These are phyloP conservation scores for Annulohypoxylon stygium DNA, from an alignment of 495 filamentous ascomycete genomes.

Conservation along the genomic window DNA sequence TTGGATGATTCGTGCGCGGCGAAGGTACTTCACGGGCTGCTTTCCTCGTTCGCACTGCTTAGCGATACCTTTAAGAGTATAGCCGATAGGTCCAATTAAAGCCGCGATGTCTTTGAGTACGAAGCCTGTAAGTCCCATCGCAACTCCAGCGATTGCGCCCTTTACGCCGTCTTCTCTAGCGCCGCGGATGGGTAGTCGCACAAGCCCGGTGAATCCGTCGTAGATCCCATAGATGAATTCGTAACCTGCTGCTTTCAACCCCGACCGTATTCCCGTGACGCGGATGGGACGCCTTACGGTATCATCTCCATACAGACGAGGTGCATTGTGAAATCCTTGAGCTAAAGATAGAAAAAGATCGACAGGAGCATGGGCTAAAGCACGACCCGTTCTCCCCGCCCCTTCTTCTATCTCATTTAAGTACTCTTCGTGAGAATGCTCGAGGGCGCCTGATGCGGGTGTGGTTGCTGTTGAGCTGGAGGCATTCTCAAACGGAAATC, in stretches of 20 bases:
- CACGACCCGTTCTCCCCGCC: constrained; percentile 60
- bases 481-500: constrained; percentile 42
- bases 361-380: constrained; percentile 67
- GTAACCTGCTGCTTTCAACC: constrained; percentile 72
- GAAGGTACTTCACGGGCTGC: constrained; percentile 63
- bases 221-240: constrained; percentile 79
- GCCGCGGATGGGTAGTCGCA: constrained; percentile 74
- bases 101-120: constrained; percentile 78
- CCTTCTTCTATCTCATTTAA: constrained; percentile 61
- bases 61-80: constrained; percentile 74
- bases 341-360: constrained; percentile 79
- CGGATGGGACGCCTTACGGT: constrained; percentile 62
- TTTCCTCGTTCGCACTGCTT: constrained; percentile 63
- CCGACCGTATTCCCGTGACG: constrained; percentile 76
- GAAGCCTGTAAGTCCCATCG: constrained; percentile 80
- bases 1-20: constrained; percentile 64
- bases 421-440: constrained; percentile 49
- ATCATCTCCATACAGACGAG: constrained; percentile 78
- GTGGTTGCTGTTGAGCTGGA: constrained; percentile 21
- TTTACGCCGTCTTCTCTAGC: constrained; percentile 66
- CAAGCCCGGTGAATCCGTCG: constrained; percentile 79
- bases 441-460: constrained; percentile 31
- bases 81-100: constrained; percentile 72
- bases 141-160: constrained; percentile 75
- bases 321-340: constrained; percentile 88